A percentile compares a stretch with the other conserved stretches of the same genome.
phyloP scores from a whole-genome alignment of 106 monocot genomes.

The Dendrobium officinale region DNA sequence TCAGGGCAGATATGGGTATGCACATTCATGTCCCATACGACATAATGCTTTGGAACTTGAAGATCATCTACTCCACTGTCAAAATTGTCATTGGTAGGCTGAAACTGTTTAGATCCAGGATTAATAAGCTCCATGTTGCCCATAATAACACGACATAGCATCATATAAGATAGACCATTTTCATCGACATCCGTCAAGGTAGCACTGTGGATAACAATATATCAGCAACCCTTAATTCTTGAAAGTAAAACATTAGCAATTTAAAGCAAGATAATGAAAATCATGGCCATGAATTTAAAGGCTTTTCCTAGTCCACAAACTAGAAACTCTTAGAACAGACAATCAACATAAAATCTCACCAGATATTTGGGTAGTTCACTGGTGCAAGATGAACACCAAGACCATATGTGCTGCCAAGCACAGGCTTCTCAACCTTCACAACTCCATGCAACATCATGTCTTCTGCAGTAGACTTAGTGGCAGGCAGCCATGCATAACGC shows the following conservation, averaged over 20 bases:
- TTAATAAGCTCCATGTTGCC: constrained; percentile 56
- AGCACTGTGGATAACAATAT: constrained; percentile 42
- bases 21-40: constrained; percentile 54
- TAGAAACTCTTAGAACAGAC: background rate
- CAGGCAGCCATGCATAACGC: constrained; percentile 82
- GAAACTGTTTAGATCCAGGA: constrained; percentile 46
- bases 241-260: constrained; percentile 13
- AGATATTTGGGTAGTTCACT: constrained; percentile 47
- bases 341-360: constrained; percentile 34
- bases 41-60: constrained; percentile 59
- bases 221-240: constrained; percentile 14
- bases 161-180: constrained; percentile 54
- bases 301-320: background rate
- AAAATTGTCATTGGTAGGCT: constrained; percentile 44
- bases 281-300: background rate
- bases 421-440: constrained; percentile 29
- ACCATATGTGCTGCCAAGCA: constrained; percentile 20
- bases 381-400: constrained; percentile 64
- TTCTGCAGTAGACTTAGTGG: constrained; percentile 45
- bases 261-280: constrained; percentile 9
- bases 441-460: constrained; percentile 48
- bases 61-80: constrained; percentile 68
- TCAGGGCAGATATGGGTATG: constrained; percentile 61
- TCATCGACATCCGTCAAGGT: constrained; percentile 62
- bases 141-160: constrained; percentile 73